Percentiles rank a stretch among this genome's conserved stretches.
Evolutionary conservation across 768 basidiomycete species (phyloP).

Genomic region (Crucibulum laeve): DNA sequence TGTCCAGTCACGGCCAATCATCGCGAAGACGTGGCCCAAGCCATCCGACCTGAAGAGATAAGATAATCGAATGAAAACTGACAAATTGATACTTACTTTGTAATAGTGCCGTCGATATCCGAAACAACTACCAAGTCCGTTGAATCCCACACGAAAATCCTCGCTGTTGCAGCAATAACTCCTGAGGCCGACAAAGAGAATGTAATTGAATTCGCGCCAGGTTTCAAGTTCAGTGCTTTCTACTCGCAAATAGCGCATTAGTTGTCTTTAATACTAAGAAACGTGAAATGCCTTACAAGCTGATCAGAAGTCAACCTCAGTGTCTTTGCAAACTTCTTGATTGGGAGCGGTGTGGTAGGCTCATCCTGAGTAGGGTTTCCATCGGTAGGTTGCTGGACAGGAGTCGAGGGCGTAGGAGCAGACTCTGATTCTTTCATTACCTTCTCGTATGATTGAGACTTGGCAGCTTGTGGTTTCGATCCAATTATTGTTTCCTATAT

Average conservation of each 20-base stretch:
- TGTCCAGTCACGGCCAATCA: slow-evolving; percentile 98
- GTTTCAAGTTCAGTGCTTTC: slow-evolving; percentile 82
- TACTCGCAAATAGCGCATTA: slow-evolving; percentile 21
- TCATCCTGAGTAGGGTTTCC: background rate
- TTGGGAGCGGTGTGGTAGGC: background rate
- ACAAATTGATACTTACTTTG: slow-evolving; percentile 60
- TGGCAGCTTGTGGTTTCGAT: slow-evolving; percentile 1
- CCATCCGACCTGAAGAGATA: slow-evolving; percentile 74
- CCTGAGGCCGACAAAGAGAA: slow-evolving; percentile 89
- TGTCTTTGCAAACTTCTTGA: slow-evolving; percentile 81
- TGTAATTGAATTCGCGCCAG: slow-evolving; percentile 87
- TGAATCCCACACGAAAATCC: slow-evolving; percentile 96
- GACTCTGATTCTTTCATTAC: slow-evolving; percentile 20
- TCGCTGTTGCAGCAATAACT: slow-evolving; percentile 78
- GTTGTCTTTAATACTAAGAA: background rate
- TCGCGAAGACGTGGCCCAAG: slow-evolving; percentile 92
- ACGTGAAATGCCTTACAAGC: slow-evolving; percentile 48
- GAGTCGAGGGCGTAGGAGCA: slow-evolving; percentile 45
- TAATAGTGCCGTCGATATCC: slow-evolving; percentile 99
- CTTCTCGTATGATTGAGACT: slow-evolving; percentile 1
- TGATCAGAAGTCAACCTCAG: slow-evolving; percentile 92
- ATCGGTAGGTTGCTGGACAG: slow-evolving; percentile 25
- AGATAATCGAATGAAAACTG: background rate
- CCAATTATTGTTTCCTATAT: background rate
- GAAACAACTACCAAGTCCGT: slow-evolving; percentile 88